Evolutionary conservation across 1,139 yeast species (phyloP).

Genomic region (Blastobotrys persicus): DNA sequence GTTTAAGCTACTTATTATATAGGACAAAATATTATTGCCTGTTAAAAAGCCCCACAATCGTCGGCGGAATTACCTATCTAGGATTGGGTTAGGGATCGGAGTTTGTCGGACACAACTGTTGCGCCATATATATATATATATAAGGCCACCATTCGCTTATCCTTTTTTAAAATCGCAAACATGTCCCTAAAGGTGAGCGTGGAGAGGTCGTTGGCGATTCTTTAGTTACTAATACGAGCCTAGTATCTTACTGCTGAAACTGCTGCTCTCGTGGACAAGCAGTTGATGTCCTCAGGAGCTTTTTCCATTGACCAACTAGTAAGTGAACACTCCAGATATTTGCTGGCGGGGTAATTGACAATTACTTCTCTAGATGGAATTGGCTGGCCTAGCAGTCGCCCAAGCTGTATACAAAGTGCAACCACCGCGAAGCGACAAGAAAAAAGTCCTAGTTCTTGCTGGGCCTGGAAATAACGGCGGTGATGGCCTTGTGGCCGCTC

Average conservation of each 20-base stretch:
- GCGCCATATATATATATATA: background rate
- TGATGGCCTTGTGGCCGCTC: conserved; percentile 92
- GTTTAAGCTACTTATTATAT: background rate
- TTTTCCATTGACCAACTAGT: conserved; percentile 84
- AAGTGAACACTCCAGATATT: conserved; percentile 24
- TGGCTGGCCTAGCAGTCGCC: conserved; percentile 94
- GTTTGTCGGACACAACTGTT: background rate
- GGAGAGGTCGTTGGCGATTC: background rate
- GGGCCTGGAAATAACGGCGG: conserved; percentile 99
- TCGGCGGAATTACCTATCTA: background rate
- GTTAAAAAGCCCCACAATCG: background rate
- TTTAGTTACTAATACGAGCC: background rate
- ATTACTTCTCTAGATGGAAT: conserved; percentile 72
- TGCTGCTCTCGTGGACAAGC: conserved; percentile 79
- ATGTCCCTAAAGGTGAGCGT: background rate
- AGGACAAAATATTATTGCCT: background rate
- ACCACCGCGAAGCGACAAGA: conserved; percentile 43
- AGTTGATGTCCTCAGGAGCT: conserved; percentile 78
- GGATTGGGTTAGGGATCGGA: background rate
- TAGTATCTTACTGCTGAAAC: conserved; percentile 47
- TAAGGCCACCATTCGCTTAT: background rate
- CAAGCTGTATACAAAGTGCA: conserved; percentile 69
- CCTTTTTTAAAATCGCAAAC: background rate
- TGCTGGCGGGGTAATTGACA: conserved; percentile 6
- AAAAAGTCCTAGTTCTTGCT: conserved; percentile 63